Base-by-base conservation (phyloP, 306 rosid genomes). In the Senna tora region DNA sequence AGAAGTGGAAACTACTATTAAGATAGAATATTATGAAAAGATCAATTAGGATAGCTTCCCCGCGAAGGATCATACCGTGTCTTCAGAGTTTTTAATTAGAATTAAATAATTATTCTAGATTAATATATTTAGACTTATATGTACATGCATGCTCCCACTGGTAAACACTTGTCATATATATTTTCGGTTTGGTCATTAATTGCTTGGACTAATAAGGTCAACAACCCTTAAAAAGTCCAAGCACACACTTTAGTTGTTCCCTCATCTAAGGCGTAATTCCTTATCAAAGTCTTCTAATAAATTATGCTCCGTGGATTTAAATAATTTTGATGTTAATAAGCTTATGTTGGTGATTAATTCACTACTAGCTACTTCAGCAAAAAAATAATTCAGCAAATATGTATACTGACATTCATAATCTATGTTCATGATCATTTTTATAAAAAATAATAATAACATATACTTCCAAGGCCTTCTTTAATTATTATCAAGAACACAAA, bases 261-360 rank as follows among this genome's bases (percentile, higher is more conserved):
- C 45, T 67, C 43, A 67, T 67, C 47, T 32, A 9, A 30, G 72
- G 72, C 72, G 72, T 3, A 17, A 67, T 50, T 67, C 57, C 71
- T 1, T 46, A 53, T 5, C 28, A n/a, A 45, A 14, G n/a, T 22
- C 57, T 39, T 39, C 28, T 65, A 15, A 65, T 25, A 25, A 25
- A 25, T 25, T 25, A 25, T 25, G 30, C 30, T 25, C 30, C 30
- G 3, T 25, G 30, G 30, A 25, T 25, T 25, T 25, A 25, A 25
- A 25, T 25, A 1, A 36, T 36, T 36, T 36, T 36, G 39, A 36
- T 7, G 8, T 36, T 36, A 25, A 25, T 25, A 25, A 25, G 30
- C 30, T 36, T 36, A 36, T 36, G 5, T 5, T 36, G 8, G 8
- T 36, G 39, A 36, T 36, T 7, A 36, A 7, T 36, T n/a, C n/a